A percentile compares a stretch with the other conserved stretches of the same genome.
phyloP scores from a whole-genome alignment of 2,329 filamentous ascomycete species.

The Fusarium albosuccineum region DNA sequence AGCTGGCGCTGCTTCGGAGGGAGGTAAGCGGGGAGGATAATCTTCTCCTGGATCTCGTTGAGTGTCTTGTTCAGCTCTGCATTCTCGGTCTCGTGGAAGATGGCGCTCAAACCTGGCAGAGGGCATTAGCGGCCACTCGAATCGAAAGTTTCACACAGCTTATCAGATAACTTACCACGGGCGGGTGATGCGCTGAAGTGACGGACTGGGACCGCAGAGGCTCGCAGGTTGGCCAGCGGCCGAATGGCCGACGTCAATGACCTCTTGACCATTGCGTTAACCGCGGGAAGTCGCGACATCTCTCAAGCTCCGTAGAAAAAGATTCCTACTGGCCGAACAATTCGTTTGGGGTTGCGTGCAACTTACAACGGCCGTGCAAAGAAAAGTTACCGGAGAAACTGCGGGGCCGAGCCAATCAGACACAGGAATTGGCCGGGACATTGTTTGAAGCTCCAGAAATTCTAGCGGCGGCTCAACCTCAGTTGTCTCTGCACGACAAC shows the following conservation, averaged over 20 bases:
- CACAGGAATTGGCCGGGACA: conserved; percentile 37
- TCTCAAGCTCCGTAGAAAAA: conserved; percentile 19
- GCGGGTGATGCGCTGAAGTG: conserved; percentile 50
- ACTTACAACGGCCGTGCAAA: conserved; percentile 22
- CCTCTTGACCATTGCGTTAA: conserved; percentile 37
- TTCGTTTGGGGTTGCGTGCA: conserved; percentile 20
- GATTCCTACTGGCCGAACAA: background rate
- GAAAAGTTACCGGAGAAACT: conserved; percentile 49
- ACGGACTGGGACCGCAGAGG: conserved; percentile 24
- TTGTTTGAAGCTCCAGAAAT: conserved; percentile 44
- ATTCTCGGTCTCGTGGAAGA: conserved; percentile 66
- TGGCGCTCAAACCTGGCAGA: conserved; percentile 49
- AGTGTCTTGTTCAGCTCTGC: conserved; percentile 67
- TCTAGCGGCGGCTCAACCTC: conserved; percentile 42
- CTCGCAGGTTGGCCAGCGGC: conserved; percentile 39
- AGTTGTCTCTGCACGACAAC: conserved; percentile 37
- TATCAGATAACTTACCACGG: conserved; percentile 43
- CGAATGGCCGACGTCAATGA: conserved; percentile 45
- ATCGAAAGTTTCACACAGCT: conserved; percentile 1
- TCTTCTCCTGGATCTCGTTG: conserved; percentile 65
- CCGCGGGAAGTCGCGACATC: conserved; percentile 5
- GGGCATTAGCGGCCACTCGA: conserved; percentile 23
- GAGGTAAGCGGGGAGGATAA: conserved; percentile 74
- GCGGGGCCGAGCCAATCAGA: conserved; percentile 54
- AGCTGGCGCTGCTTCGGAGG: conserved; percentile 64